Evolutionary conservation across 2,329 filamentous ascomycete genomes (phyloP), one percentile per base, ranked within the genome.

Genomic region (Sporothrix schenckii): DNA sequence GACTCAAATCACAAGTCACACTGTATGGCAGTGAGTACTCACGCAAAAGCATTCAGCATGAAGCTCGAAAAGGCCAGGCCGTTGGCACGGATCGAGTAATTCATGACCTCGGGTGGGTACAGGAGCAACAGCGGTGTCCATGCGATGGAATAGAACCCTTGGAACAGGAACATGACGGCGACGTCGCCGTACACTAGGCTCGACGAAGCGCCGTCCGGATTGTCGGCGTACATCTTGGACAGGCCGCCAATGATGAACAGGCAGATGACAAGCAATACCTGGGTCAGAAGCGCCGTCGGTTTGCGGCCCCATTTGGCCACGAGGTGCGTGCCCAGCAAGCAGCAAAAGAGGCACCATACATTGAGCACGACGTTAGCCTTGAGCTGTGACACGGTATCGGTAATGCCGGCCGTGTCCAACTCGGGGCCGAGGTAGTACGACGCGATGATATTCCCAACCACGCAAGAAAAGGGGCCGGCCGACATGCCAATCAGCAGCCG

Each of bases 171-270:
- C 74, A 86, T 84, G 14, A 81, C 76, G 0, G 82, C 82, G 0
- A 85, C 81, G 13, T 80, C 79, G 6, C 79, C 82, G 70, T 84
- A 84, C 24, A 76, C 72, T 0, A 77, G 73, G 34, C 53, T 50
- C 30, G 50, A 52, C 11, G 77, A 77, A 5, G 76, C 76, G 2
- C 74, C 73, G 13, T 75, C 68, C 6, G 75, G 75, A 54, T 78
- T 63, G 63, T 77, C 77, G 13, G 75, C 75, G 34, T 78, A 80
- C 21, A 76, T 73, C 72, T 86, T 86, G 5, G 83, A 82, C 4
- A 87, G 76, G 1, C 79, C 83, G 1, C 85, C 84, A 52, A 86
- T 81, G 68, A 86, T 78, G 73, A 86, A 86, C 1, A 87, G 79
- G 52, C 81, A 85, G 24, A 81, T 68, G 2, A 80, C 79, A 6